Base-by-base conservation (phyloP, 2,329 filamentous ascomycete species). In the Mycosphaerella arachidis region DNA sequence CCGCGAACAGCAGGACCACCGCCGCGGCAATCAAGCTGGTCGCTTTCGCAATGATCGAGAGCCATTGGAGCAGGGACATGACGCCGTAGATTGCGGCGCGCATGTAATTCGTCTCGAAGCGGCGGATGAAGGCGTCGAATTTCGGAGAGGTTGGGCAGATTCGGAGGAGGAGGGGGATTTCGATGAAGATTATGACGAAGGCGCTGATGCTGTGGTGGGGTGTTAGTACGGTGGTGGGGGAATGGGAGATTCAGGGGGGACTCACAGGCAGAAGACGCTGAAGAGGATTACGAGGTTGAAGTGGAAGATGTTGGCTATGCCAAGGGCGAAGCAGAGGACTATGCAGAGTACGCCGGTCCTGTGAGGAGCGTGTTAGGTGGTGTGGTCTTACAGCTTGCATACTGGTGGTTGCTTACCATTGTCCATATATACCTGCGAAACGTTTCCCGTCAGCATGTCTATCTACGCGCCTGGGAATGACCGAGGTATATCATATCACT, bases 71-170 rank as follows among this genome's bases (percentile, higher is more conserved):
- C 54, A 88, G 72, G 68, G 86, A 89, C 89, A 97, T 93, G 73
- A 85, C 78, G 59, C 79, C 77, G 78, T 99, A 99, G 73, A 96
- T 88, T 59, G 81, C 89, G 20, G 93, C 93, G 77, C 94, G 92
- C 87, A 94, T 95, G 81, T 92, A 97, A 81, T 97, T 97, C 61
- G 92, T 96, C 65, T 91, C 91, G 81, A 99, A 90, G 72, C 85
- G 88, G 77, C 93, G 92, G 76, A 99, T 93, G 74, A 92, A 88
- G 67, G 79, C 81, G 76, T 99, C 94, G 79, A 99, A 99, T 66
- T 84, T 86, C 65, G 87, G 77, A 13, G 93, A 97, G 6, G 94
- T 99, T 60, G 94, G 94, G 81, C 94, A 99, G 79, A 99, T 97
- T 77, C 94, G 90, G 63, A 99, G 87, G 59, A 99, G 89, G 61